These are phyloP conservation scores for Euphrasia confusa DNA, from an alignment of 257 asterid genomes.

Conservation along the genomic window DNA sequence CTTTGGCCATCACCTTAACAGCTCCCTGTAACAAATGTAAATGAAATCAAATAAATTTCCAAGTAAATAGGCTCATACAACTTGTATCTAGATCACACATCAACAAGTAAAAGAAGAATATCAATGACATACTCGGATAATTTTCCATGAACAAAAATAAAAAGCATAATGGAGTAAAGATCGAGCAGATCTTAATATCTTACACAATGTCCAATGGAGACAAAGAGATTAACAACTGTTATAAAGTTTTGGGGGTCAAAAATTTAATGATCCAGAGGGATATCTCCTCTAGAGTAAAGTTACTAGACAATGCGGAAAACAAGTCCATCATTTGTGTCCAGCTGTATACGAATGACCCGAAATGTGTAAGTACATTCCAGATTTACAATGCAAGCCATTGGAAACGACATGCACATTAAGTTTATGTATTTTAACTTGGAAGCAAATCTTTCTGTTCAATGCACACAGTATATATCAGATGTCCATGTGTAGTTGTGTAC, in stretches of 20 bases:
- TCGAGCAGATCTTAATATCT: conserved; percentile 7
- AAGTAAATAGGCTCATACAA: conserved; percentile 19
- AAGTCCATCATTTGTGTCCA: conserved; percentile 2
- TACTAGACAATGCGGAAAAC: conserved; percentile 4
- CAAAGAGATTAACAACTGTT: conserved; percentile 3
- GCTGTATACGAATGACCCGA: conserved; percentile 10
- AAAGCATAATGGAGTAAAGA: background rate
- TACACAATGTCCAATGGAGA: background rate
- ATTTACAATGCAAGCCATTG: conserved; percentile 6
- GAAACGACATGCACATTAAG: background rate
- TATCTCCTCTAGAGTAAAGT: conserved; percentile 4
- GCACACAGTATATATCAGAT: background rate
- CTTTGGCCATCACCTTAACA: conserved; percentile 98
- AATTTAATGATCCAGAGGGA: conserved; percentile 3
- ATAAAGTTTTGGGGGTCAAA: background rate
- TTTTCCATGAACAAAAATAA: background rate
- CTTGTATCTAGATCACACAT: conserved; percentile 17
- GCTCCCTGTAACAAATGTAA: conserved; percentile 70
- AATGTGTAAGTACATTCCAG: conserved; percentile 4
- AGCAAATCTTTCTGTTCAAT: background rate
- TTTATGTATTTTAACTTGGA: background rate
- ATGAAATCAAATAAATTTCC: conserved; percentile 24
- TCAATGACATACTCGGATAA: background rate
- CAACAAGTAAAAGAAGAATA: conserved; percentile 1
- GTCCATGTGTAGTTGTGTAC: background rate